Evolutionary conservation across 495 filamentous ascomycete species (phyloP).

Genomic region (Ascodesmis nigricans): DNA sequence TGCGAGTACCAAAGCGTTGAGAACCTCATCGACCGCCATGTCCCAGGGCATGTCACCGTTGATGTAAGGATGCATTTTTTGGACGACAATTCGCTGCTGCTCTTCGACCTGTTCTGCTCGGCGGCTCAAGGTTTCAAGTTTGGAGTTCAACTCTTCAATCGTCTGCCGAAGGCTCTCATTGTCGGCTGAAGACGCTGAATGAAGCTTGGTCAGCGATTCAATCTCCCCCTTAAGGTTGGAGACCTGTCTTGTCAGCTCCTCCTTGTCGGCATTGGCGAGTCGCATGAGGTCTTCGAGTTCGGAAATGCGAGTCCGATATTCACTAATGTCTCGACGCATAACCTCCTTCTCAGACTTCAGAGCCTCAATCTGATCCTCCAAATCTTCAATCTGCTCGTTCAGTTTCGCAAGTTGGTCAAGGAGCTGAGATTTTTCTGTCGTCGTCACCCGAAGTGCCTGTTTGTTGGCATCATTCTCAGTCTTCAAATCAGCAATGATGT

Average conservation of each 20-base stretch:
- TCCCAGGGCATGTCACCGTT: constrained; percentile 14
- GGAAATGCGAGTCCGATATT: constrained; percentile 6
- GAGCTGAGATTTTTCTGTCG: constrained; percentile 8
- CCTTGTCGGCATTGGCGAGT: constrained; percentile 7
- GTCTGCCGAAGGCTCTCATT: constrained; percentile 1
- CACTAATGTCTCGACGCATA: constrained; percentile 9
- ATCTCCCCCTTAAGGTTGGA: too few species aligned
- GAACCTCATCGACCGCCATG: constrained; percentile 21
- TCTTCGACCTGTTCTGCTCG: constrained; percentile 11
- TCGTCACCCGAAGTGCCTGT: constrained; percentile 4
- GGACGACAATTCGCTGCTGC: constrained; percentile 16
- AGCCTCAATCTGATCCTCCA: constrained; percentile 8
- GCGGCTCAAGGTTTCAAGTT: constrained; percentile 7
- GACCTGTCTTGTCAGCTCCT: too few species aligned
- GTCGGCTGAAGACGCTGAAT: too few species aligned
- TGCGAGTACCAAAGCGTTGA: constrained; percentile 17
- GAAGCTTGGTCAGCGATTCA: too few species aligned
- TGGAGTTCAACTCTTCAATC: too few species aligned
- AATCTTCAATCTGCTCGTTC: constrained; percentile 4
- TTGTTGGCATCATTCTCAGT: constrained; percentile 10
- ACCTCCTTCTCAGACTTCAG: constrained; percentile 11
- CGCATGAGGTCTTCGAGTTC: constrained; percentile 8
- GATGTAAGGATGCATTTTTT: constrained; percentile 20
- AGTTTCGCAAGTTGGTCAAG: constrained; percentile 4
- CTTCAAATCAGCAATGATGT: constrained; percentile 3